A percentile compares a stretch with the other conserved stretches of the same genome.
Conservation (phyloP, 345 rosid genomes). For the Adansonia digitata region DNA sequence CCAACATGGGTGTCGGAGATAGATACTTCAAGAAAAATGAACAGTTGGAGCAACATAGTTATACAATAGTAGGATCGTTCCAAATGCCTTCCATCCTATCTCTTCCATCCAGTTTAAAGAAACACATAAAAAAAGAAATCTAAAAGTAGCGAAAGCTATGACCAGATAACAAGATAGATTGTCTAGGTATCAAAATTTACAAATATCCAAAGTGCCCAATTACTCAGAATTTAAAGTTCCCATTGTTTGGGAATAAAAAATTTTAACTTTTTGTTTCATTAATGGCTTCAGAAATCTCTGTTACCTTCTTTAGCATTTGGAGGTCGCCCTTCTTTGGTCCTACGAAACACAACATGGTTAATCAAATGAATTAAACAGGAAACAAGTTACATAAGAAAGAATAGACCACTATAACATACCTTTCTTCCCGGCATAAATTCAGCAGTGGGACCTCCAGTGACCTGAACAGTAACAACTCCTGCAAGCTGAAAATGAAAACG, state of each 20-base stretch:
- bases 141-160: neutral
- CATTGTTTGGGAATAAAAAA: neutral
- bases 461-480: constrained; percentile 93
- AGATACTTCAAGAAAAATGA: too few species aligned
- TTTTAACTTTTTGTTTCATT: neutral
- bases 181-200: neutral
- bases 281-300: constrained; percentile 2
- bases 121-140: neutral
- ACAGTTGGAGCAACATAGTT: too few species aligned
- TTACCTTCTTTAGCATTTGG: constrained; percentile 84
- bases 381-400: constrained; percentile 12
- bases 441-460: constrained; percentile 87
- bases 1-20: too few species aligned
- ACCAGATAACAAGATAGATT: neutral
- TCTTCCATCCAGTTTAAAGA: neutral
- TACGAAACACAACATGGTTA: constrained; percentile 23
- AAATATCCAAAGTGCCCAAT: neutral
- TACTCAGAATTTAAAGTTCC: neutral
- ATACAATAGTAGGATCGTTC: neutral
- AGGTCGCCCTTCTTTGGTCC: constrained; percentile 93
- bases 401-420: constrained; percentile 31
- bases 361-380: neutral
- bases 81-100: neutral
- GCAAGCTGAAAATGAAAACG: constrained; percentile 54
- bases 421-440: constrained; percentile 86